Conservation (phyloP, 129 eudicot species). For the Apium graveolens region DNA sequence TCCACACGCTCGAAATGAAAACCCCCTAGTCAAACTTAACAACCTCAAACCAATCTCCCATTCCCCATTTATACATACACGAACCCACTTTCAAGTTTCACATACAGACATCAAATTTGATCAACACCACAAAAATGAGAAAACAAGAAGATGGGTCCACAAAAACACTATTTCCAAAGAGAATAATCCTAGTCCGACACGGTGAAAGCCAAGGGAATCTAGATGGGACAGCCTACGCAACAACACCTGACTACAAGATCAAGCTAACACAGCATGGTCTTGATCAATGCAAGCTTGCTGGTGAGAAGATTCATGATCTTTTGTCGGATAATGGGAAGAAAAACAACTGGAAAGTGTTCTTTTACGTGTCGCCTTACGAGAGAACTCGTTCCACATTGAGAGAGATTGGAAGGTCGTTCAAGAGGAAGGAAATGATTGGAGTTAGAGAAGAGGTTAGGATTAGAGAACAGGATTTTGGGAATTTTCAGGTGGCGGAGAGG, state of each 20-base stretch:
- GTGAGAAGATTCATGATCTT: conserved; percentile 27
- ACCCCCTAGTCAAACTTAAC: neutral
- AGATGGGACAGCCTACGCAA: conserved; percentile 45
- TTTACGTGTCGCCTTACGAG: conserved; percentile 75
- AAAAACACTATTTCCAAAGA: conserved; percentile 32
- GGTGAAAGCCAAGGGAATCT: conserved; percentile 72
- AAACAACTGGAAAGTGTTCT: conserved; percentile 46
- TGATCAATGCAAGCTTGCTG: conserved; percentile 48
- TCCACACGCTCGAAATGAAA: too few relatives aligned
- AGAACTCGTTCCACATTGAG: conserved; percentile 63
- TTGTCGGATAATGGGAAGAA: conserved; percentile 13
- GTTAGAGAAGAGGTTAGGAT: conserved; percentile 77
- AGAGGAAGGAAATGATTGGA: conserved; percentile 44
- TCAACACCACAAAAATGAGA: neutral
- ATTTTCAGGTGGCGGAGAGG: conserved; percentile 68
- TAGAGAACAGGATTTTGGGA: conserved; percentile 91
- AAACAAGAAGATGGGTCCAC: neutral
- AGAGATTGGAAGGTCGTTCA: conserved; percentile 67
- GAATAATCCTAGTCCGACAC: conserved; percentile 69
- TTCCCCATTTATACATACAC: neutral
- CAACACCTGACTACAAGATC: conserved; percentile 69
- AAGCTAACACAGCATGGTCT: conserved; percentile 46
- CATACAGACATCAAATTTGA: neutral
- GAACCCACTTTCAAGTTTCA: neutral
- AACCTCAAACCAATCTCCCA: neutral